Percentiles rank a stretch among this genome's conserved stretches.
Conservation (phyloP, 139 green algal genomes). For the Bryopsis sp. region DNA sequence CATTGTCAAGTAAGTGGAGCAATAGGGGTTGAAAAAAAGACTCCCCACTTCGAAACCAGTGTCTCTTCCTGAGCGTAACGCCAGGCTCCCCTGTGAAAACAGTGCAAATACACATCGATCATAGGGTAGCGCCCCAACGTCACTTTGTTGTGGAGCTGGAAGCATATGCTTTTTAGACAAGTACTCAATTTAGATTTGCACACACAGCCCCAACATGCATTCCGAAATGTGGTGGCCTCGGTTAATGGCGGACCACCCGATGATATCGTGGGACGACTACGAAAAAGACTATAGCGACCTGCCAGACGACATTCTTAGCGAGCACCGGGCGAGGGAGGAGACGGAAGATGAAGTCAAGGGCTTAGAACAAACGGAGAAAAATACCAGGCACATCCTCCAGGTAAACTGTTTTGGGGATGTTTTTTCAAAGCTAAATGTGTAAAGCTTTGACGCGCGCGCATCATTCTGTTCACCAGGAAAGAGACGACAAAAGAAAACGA, state of each 20-base stretch:
- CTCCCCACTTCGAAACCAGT: no score
- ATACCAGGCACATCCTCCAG: neutral
- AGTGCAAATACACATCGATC: no score
- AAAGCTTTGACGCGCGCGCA: neutral
- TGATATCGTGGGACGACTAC: constrained; percentile 69
- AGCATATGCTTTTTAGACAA: constrained; percentile 5
- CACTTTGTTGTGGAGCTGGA: no score
- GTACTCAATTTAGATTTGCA: neutral
- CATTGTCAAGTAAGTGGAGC: constrained; percentile 34
- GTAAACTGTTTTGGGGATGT: neutral
- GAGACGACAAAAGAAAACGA: neutral
- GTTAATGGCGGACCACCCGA: constrained; percentile 39
- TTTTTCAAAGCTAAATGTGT: neutral
- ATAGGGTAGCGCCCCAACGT: no score
- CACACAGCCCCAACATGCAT: constrained; percentile 49
- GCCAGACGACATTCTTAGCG: constrained; percentile 22
- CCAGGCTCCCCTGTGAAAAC: no score
- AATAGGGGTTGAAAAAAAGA: no score
- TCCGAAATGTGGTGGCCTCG: constrained; percentile 59
- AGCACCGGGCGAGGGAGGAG: neutral
- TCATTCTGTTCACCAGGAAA: neutral
- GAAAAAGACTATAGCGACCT: constrained; percentile 78
- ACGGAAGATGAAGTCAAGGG: neutral
- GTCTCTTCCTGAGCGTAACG: no score
- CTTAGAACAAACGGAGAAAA: neutral